phyloP scores from a whole-genome alignment of 108 stramenopile species.

The Cylindrotheca closterium region DNA sequence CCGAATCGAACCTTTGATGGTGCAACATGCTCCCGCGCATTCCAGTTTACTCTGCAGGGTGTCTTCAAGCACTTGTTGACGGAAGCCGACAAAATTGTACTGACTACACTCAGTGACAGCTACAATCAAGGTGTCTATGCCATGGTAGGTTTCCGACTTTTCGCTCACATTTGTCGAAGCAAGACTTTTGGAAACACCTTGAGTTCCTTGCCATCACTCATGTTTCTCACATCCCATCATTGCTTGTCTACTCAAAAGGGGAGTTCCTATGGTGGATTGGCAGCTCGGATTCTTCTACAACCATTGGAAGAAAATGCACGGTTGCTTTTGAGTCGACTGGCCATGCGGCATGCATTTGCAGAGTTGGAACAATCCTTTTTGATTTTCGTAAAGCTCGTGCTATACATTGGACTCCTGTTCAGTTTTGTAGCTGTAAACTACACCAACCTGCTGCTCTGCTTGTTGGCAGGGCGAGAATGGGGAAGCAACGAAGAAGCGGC shows the following conservation, averaged over 20 bases:
- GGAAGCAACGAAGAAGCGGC: slow-evolving; percentile 67
- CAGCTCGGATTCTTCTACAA: slow-evolving; percentile 82
- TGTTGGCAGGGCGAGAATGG: slow-evolving; percentile 77
- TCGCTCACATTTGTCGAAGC: no score
- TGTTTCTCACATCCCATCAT: not conserved
- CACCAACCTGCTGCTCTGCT: slow-evolving; percentile 61
- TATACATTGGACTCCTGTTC: slow-evolving; percentile 78
- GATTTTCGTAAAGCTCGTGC: slow-evolving; percentile 60
- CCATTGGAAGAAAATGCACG: slow-evolving; percentile 89
- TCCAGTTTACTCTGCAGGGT: slow-evolving; percentile 70
- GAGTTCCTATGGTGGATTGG: slow-evolving; percentile 71
- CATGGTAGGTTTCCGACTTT: slow-evolving; percentile 53
- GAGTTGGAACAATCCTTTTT: slow-evolving; percentile 49
- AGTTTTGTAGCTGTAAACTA: slow-evolving; percentile 73
- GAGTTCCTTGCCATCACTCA: no score
- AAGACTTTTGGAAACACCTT: no score
- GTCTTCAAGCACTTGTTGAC: slow-evolving; percentile 88
- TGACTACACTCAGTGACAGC: slow-evolving; percentile 47
- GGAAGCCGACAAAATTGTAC: slow-evolving; percentile 81
- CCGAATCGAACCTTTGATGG: slow-evolving; percentile 35
- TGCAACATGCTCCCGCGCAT: slow-evolving; percentile 44
- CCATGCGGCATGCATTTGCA: slow-evolving; percentile 12
- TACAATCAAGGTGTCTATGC: slow-evolving; percentile 89
- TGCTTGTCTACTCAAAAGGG: no score
- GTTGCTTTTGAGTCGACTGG: slow-evolving; percentile 70